Base-by-base conservation (phyloP, 2,329 filamentous ascomycete genomes). In the Xylariaceae sp. region DNA sequence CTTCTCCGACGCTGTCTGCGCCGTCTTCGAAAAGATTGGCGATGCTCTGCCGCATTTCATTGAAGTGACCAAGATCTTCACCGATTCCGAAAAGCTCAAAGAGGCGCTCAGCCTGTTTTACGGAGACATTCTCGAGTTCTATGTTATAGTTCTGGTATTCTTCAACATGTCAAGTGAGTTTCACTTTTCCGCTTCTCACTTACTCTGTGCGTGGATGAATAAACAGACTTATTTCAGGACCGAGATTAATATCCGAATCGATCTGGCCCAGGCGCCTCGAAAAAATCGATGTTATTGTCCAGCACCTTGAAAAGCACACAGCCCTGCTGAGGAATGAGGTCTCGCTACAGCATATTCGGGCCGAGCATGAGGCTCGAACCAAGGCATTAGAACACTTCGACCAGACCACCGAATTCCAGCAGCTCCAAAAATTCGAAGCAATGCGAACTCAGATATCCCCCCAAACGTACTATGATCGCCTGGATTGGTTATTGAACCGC, bases 401-500 rank as follows among this genome's bases (percentile, higher is more conserved):
- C 5, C 23, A 40, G 27, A 21, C 32, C 3, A n/a, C 11, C 11
- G 32, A 47, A 5, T 47, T 47, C 22, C 29, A 32, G 11, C 23
- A 42, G 29, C 22, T 23, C 7, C 48, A 51, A 25, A 40, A 44
- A 34, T 55, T 47, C 42, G 20, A 52, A 12, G 22, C 22, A 11
- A 23, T 58, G 37, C 37, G 41, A 35, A 51, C 46, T 12, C n/a
- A 22, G 10, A 20, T 56, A 10, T 37, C 40, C 21, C 54, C 55
- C 2, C 33, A 17, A 0, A 23, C 34, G 6, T 56, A 55, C 44
- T 33, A 53, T 33, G 39, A 42, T 2, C 21, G 34, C 19, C 38
- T 55, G 8, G 40, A 51, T 21, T 40, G 43, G 29, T 34, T 55
- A 17, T 29, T 21, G 12, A 41, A 40, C 37, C 32, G 44, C 4